Evolutionary conservation across 768 basidiomycete genomes (phyloP).

Genomic region (Amanita subjunquillea): DNA sequence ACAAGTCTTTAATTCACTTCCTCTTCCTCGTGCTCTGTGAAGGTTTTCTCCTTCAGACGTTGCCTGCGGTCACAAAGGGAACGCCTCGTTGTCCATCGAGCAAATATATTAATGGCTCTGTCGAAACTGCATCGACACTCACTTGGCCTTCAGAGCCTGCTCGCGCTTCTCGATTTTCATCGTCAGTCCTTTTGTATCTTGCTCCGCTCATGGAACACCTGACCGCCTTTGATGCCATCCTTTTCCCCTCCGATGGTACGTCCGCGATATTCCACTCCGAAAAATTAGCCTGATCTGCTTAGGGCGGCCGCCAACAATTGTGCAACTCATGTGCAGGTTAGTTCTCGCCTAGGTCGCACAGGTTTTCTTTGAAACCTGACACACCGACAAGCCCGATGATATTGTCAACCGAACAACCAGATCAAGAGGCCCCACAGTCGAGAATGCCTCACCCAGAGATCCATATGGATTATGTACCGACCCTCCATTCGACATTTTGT

Average conservation of each 20-base stretch:
- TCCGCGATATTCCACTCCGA: not conserved
- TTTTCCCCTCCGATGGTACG: constrained; percentile 66
- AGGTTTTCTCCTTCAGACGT: not conserved
- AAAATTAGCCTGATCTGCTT: constrained; percentile 2
- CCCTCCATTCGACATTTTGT: constrained; percentile 2
- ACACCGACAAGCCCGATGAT: constrained; percentile 28
- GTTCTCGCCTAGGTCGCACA: constrained; percentile 3
- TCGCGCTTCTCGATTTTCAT: not conserved
- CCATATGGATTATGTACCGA: constrained; percentile 66
- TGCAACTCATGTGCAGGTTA: constrained; percentile 67
- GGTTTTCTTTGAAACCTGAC: not conserved
- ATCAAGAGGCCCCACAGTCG: constrained; percentile 35
- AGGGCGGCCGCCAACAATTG: constrained; percentile 65
- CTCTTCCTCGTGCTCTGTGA: not conserved
- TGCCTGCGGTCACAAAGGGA: not conserved
- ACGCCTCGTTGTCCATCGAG: not conserved
- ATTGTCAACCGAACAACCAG: constrained; percentile 30
- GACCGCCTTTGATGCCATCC: constrained; percentile 54
- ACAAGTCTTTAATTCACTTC: not conserved
- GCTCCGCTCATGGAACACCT: constrained; percentile 48
- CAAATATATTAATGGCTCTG: not conserved
- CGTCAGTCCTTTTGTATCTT: not conserved
- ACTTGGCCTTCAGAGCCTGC: not conserved
- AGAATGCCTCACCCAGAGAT: constrained; percentile 78
- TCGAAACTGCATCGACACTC: too few relatives aligned